Evolutionary conservation across 2,329 filamentous ascomycete genomes (phyloP).

Genomic region (Penicillium sp.): DNA sequence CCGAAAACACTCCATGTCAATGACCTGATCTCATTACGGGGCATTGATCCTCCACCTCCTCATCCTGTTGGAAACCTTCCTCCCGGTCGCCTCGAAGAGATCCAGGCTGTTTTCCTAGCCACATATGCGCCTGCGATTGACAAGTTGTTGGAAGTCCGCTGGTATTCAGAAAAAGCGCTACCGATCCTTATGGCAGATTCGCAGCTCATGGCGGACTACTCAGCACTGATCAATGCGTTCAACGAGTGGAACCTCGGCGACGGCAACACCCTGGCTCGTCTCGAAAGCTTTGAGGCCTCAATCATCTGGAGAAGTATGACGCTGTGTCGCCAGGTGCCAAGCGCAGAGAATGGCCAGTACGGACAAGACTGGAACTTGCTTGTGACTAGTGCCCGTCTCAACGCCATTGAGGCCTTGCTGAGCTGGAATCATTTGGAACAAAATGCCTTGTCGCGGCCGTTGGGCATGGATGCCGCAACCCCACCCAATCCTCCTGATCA

Average conservation of each 20-base stretch:
- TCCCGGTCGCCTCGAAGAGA: constrained; percentile 56
- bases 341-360: constrained; percentile 34
- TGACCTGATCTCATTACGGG: constrained; percentile 64
- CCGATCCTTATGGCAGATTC: constrained; percentile 53
- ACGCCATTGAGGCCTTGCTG: constrained; percentile 70
- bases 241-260: constrained; percentile 39
- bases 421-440: constrained; percentile 63
- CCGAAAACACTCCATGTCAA: constrained; percentile 66
- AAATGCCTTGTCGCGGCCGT: constrained; percentile 45
- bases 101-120: constrained; percentile 67
- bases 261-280: constrained; percentile 34
- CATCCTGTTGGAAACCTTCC: constrained; percentile 48
- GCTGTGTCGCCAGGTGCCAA: constrained; percentile 47
- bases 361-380: constrained; percentile 54
- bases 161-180: constrained; percentile 63
- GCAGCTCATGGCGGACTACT: constrained; percentile 62
- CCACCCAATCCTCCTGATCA: constrained; percentile 45
- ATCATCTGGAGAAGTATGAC: constrained; percentile 58
- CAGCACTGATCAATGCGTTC: constrained; percentile 55
- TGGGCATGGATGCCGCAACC: constrained; percentile 38
- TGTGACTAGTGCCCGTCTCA: constrained; percentile 65
- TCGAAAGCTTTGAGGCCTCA: constrained; percentile 54
- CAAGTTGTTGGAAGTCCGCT: constrained; percentile 73
- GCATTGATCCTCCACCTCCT: constrained; percentile 55
- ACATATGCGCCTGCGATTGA: constrained; percentile 72